Evolutionary conservation across 495 filamentous ascomycete genomes (phyloP), one percentile per base, ranked within the genome.

Genomic region (Penicillium silybi): DNA sequence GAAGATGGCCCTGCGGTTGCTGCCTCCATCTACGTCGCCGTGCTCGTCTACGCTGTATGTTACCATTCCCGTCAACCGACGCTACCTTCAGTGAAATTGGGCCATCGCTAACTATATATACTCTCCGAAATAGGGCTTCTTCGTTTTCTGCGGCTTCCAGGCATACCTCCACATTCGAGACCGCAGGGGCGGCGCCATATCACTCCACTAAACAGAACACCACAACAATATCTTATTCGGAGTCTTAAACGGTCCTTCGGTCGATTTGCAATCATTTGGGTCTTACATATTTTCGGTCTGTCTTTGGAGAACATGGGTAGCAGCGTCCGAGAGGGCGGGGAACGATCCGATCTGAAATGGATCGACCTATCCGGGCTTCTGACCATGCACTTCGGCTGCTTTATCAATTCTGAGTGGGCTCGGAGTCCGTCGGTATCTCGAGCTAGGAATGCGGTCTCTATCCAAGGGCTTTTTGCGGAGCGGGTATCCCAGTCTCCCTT

Each of bases 91-190:
- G 4, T 6, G 16, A 19, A 16, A 43, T n/a, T 18, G 41, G 18
- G 27, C 1, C 6, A 15, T 46, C 6, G 47, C 53, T 56, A 38
- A 56, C 22, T 6, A 16, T 0, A 11, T 25, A 23, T 29, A 9
- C 17, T 34, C 11, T 47, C 10, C 29, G 11, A 32, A 7, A 44
- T 46, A 96, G 90, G 83, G 79, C 0, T 96, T 96, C 75, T 81
- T 96, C 50, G 80, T 93, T 43, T 95, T 95, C 74, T 96, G 91
- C 73, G 86, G 83, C 23, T 80, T 88, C 62, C 91, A 96, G 65
- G 91, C 89, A 43, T 80, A 84, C 54, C 77, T 96, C 40, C 89
- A 96, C 60, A 64, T 85, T 48, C 82, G 88, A 67, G 82, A 86
- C 64, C 87, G 82, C 68, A 79, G 87, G 69, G 77, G 85, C 58